phyloP scores from a whole-genome alignment of 192 early-diverging fungal genomes.

The Gryganskiella cystojenkinii region DNA sequence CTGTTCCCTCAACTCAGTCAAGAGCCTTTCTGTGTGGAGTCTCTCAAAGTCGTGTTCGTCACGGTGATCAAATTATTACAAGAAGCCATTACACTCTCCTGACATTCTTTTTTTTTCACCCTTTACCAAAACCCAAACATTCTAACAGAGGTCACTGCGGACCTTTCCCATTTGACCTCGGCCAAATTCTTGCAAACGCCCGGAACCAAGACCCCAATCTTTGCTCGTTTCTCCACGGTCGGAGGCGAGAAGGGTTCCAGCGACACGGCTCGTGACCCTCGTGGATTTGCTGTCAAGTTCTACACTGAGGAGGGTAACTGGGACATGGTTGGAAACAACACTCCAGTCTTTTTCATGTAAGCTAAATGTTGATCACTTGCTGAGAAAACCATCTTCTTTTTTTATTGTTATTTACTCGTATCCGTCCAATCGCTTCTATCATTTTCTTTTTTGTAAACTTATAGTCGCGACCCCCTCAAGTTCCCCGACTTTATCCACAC shows the following conservation, averaged over 20 bases:
- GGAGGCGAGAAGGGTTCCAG: slow-evolving; percentile 79
- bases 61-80: too few species aligned
- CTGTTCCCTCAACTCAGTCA: too few species aligned
- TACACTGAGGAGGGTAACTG: slow-evolving; percentile 91
- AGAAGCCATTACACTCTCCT: too few species aligned
- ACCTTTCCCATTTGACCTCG: slow-evolving; percentile 73
- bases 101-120: neutral
- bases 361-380: neutral
- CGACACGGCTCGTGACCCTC: slow-evolving; percentile 83
- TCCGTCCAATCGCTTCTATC: neutral
- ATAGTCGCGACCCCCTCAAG: slow-evolving; percentile 75
- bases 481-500: slow-evolving; percentile 90
- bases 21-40: too few species aligned
- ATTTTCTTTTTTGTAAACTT: neutral
- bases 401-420: neutral
- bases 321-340: slow-evolving; percentile 92
- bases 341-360: slow-evolving; percentile 83
- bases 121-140: neutral
- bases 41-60: too few species aligned
- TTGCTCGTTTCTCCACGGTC: slow-evolving; percentile 85
- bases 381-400: neutral
- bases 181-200: slow-evolving; percentile 78
- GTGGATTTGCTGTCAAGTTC: slow-evolving; percentile 87
- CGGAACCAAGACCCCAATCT: slow-evolving; percentile 84
- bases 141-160: slow-evolving; percentile 72